Percentiles rank a stretch among this genome's conserved stretches.
Conservation (phyloP, 306 rosid genomes). For the Adenanthera pavonina region DNA sequence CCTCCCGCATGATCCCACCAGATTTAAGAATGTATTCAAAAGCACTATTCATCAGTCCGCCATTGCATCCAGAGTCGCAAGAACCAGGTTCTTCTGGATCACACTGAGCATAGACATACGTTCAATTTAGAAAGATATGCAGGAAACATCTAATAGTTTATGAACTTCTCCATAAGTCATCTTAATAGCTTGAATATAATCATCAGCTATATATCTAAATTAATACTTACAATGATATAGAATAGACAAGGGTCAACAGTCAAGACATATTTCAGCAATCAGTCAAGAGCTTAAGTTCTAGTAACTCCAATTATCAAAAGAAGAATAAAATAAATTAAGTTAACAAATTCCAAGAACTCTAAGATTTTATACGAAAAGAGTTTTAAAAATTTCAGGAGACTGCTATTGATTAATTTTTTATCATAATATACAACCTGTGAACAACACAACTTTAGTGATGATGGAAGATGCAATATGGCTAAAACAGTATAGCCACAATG, state of each 20-base stretch:
- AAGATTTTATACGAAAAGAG: not conserved
- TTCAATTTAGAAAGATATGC: not conserved
- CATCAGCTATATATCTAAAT: not conserved
- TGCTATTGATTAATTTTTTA: not conserved
- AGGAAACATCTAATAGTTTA: not conserved
- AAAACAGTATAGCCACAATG: not conserved
- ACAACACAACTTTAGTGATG: not conserved
- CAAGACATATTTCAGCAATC: not conserved
- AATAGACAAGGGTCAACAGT: not conserved
- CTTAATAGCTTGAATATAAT: not conserved
- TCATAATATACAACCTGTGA: not conserved
- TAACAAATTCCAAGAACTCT: not conserved
- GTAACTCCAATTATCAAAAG: not conserved
- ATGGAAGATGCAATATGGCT: not conserved
- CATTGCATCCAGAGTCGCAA: conserved; percentile 93
- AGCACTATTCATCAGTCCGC: conserved; percentile 97
- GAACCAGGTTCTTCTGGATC: conserved; percentile 85
- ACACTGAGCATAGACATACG: conserved; percentile 58
- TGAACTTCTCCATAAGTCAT: not conserved
- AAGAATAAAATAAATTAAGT: not conserved
- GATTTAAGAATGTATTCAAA: conserved; percentile 86
- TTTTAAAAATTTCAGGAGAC: not conserved
- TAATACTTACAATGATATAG: not conserved
- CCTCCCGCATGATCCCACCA: conserved; percentile 90
- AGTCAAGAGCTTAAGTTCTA: not conserved